Evolutionary conservation across 73 alveolate species (phyloP).

Genomic region (Paramecium caudatum): DNA sequence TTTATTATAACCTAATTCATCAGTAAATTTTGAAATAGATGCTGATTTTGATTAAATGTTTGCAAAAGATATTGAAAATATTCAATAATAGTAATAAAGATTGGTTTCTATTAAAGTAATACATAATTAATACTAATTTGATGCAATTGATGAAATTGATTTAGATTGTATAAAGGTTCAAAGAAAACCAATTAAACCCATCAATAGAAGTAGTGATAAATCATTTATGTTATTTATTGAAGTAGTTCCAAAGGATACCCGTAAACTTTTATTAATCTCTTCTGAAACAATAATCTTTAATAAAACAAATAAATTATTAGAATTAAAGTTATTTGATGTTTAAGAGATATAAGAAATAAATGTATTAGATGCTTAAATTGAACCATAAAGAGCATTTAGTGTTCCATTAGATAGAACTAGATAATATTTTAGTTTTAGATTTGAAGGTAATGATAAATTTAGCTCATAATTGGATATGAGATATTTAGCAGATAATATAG

Average conservation of each 20-base stretch:
- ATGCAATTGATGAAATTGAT: constrained; percentile 57
- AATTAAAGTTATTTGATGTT: constrained; percentile 16
- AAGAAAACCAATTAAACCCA: background rate
- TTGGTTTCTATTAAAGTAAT: constrained; percentile 36
- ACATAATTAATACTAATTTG: constrained; percentile 21
- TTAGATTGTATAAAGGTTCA: constrained; percentile 11
- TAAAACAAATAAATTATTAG: constrained; percentile 1
- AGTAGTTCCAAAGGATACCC: constrained; percentile 71
- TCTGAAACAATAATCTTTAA: constrained; percentile 58
- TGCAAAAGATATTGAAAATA: background rate
- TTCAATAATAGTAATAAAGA: constrained; percentile 49
- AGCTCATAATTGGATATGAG: background rate
- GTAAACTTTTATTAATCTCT: constrained; percentile 68
- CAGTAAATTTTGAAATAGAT: constrained; percentile 46
- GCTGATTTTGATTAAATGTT: constrained; percentile 66
- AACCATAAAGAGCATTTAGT: constrained; percentile 55
- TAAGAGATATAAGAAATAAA: background rate
- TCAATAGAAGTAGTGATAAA: background rate
- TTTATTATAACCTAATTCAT: background rate
- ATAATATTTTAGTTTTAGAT: constrained; percentile 16
- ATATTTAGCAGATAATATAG: constrained; percentile 4
- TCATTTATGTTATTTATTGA: constrained; percentile 60
- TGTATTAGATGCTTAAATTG: background rate
- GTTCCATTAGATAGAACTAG: constrained; percentile 69
- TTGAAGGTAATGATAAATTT: background rate